Conservation (phyloP, 805 yeast species). For the Ogataea paradorogensis region DNA sequence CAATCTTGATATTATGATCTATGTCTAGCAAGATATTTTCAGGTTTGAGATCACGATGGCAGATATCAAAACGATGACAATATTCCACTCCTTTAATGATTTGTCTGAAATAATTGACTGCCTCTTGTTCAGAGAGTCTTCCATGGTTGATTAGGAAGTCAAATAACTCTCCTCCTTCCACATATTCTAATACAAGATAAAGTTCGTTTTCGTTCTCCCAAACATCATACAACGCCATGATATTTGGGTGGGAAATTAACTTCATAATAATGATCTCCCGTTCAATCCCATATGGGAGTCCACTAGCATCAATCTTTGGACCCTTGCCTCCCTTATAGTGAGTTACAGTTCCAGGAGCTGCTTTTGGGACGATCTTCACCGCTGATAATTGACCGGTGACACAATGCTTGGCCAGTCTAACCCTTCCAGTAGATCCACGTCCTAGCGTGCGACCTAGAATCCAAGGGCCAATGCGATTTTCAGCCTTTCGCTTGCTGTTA, state of each 20-base stretch:
- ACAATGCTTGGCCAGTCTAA: slow-evolving; percentile 67
- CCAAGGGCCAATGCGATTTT: slow-evolving; percentile 73
- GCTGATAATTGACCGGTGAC: slow-evolving; percentile 76
- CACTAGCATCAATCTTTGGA: slow-evolving; percentile 34
- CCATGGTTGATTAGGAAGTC: slow-evolving; percentile 89
- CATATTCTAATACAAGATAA: slow-evolving; percentile 88
- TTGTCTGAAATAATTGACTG: slow-evolving; percentile 81
- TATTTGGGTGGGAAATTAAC: slow-evolving; percentile 71
- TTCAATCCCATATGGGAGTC: slow-evolving; percentile 82
- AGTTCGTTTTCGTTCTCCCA: slow-evolving; percentile 84
- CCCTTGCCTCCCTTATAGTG: slow-evolving; percentile 25
- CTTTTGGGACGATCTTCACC: slow-evolving; percentile 76
- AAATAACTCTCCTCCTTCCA: slow-evolving; percentile 96
- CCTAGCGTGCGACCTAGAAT: slow-evolving; percentile 75
- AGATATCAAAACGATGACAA: slow-evolving; percentile 66
- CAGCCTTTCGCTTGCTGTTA: slow-evolving; percentile 34
- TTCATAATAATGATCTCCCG: slow-evolving; percentile 86
- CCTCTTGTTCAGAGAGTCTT: slow-evolving; percentile 83
- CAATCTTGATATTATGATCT: slow-evolving; percentile 86
- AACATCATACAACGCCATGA: slow-evolving; percentile 75
- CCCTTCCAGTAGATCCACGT: slow-evolving; percentile 81
- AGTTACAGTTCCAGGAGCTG: slow-evolving; percentile 26
- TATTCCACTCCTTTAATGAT: slow-evolving; percentile 62
- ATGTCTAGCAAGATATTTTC: slow-evolving; percentile 77
- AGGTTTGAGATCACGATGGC: slow-evolving; percentile 78